Base-by-base conservation (phyloP, 257 asterid species). In the Anisodus tanguticus region DNA sequence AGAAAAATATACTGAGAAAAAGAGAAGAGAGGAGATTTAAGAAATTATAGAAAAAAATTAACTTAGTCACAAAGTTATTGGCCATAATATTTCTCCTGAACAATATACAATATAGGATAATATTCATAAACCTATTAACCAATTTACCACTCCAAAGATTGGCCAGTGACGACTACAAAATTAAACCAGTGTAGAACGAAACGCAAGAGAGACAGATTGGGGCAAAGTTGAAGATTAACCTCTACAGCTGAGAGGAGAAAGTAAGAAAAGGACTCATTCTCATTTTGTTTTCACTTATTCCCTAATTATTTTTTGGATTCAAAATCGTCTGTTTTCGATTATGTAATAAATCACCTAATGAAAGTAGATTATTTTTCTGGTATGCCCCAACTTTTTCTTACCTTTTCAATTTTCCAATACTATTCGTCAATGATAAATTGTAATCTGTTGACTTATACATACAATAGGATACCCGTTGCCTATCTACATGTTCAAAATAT, bases 161-260 rank as follows among this genome's bases (percentile, higher is more conserved):
- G 22, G 62, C 26, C 26, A 7, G 81, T 76, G 63, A 76, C 22
- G 81, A 76, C 81, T 22, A 43, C 37, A 49, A 76, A 26, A 51
- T 12, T 54, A 76, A 69, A 22, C 81, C 81, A 76, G 31, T 22
- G 62, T 49, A 49, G 22, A 76, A 51, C 81, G 6, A 76, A 76
- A 12, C 47, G 22, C 43, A 26, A 22, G 26, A 69, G 54, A 19
- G 59, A 74, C 19, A 74, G 10, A 74, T 53, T 49, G 62, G n/a
- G 81, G 81, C 62, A 74, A 12, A 49, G 62, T 76, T 76, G 81
- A 76, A 74, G 62, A 76, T 76, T 51, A 51, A 51, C 62, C 63
- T 76, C 81, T 51, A 76, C 63, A 76, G 47, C 81, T 76, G 22
- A 22, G 26, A 22, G 26, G 26, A 51, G 26, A 22, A 22, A 22